Percentiles rank a stretch among this genome's conserved stretches.
Conservation (phyloP, 2,329 filamentous ascomycete species). For the Aspergillus melleus region DNA sequence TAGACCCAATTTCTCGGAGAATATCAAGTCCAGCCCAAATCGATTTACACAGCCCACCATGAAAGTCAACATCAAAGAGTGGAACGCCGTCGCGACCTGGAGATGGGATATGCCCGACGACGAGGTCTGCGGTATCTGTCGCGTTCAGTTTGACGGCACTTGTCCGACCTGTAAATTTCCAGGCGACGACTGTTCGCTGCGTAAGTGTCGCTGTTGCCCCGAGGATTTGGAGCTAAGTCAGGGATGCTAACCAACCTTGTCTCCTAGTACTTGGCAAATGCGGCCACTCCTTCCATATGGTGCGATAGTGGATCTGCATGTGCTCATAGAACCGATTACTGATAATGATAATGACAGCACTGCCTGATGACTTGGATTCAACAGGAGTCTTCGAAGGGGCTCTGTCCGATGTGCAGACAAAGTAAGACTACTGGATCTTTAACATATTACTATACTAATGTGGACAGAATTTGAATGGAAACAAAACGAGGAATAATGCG, state of each 20-base stretch:
- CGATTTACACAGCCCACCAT: no score
- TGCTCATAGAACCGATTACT: conserved; percentile 5
- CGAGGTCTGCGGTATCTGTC: conserved; percentile 97
- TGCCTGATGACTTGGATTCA: conserved; percentile 88
- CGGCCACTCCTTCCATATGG: conserved; percentile 97
- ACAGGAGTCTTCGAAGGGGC: conserved; percentile 86
- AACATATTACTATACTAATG: conserved; percentile 11
- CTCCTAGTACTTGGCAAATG: conserved; percentile 85
- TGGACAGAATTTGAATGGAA: conserved; percentile 56
- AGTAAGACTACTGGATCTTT: conserved; percentile 54
- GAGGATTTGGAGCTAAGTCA: not conserved
- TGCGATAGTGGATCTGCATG: conserved; percentile 40
- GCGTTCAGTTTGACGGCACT: conserved; percentile 95
- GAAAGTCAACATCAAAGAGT: conserved; percentile 93
- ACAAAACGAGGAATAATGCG: conserved; percentile 35
- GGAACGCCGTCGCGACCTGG: conserved; percentile 95
- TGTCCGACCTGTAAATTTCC: conserved; percentile 98
- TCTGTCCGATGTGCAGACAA: conserved; percentile 97
- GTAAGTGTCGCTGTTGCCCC: conserved; percentile 55
- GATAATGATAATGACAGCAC: conserved; percentile 59
- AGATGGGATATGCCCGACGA: conserved; percentile 96
- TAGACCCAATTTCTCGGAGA: conserved; percentile 1
- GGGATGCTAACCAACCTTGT: conserved; percentile 1
- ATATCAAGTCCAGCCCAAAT: no score
- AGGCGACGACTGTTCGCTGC: conserved; percentile 88